phyloP scores from a whole-genome alignment of 805 yeast species.

The Metschnikowia similis region DNA sequence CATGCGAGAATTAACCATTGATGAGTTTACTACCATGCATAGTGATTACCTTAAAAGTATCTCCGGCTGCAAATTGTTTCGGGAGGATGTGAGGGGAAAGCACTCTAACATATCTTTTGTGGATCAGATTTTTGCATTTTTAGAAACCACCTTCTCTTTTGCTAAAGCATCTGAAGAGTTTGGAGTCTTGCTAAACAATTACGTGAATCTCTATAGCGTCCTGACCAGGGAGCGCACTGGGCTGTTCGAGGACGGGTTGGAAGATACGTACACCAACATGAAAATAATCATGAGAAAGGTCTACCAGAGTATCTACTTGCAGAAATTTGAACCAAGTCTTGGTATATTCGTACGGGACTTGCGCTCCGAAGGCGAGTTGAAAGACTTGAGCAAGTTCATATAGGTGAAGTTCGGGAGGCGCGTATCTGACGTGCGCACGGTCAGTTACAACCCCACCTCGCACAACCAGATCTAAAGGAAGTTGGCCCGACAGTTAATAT shows the following conservation, averaged over 20 bases:
- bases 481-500: not conserved
- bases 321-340: constrained; percentile 40
- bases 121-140: constrained; percentile 28
- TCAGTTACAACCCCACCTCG: constrained; percentile 1
- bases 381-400: constrained; percentile 42
- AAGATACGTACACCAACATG: constrained; percentile 29
- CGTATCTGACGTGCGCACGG: not conserved
- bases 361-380: constrained; percentile 47
- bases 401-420: not conserved
- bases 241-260: constrained; percentile 27
- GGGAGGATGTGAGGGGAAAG: constrained; percentile 29
- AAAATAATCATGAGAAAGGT: constrained; percentile 39
- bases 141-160: constrained; percentile 31
- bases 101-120: constrained; percentile 26
- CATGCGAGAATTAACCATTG: constrained; percentile 13
- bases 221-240: constrained; percentile 7
- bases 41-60: constrained; percentile 14
- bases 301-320: constrained; percentile 33
- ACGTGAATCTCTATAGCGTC: constrained; percentile 26
- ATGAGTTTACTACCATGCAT: constrained; percentile 14
- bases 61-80: constrained; percentile 29
- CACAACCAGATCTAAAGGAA: not conserved
- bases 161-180: constrained; percentile 34
- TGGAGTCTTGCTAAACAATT: constrained; percentile 23
- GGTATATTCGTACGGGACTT: constrained; percentile 48